phyloP scores from a whole-genome alignment of 2,329 filamentous ascomycete species.

The Penicillium sp. region DNA sequence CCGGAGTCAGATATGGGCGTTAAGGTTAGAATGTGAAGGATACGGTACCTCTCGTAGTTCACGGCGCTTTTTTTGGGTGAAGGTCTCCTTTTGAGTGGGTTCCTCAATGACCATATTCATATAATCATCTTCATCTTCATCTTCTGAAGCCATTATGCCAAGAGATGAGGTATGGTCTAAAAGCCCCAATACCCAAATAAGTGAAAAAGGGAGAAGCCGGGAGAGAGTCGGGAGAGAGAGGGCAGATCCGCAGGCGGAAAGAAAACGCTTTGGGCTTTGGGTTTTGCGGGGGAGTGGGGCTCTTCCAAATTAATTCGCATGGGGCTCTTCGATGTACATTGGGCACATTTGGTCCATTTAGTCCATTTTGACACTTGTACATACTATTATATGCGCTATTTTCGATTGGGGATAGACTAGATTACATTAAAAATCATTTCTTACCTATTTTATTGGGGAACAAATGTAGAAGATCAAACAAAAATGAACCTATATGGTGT shows the following conservation, averaged over 20 bases:
- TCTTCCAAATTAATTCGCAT: neutral
- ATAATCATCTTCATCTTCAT: conserved; percentile 93
- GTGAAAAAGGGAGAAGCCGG: neutral
- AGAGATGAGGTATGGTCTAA: neutral
- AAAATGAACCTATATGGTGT: neutral
- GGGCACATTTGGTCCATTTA: too few species aligned
- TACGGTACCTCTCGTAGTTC: conserved; percentile 51
- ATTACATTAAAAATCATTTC: neutral
- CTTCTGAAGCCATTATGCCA: conserved; percentile 33
- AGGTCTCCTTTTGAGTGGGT: conserved; percentile 59
- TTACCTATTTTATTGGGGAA: neutral
- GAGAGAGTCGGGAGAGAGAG: neutral
- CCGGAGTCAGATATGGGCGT: conserved; percentile 43
- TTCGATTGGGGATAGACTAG: too few species aligned
- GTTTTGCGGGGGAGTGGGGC: conserved; percentile 17
- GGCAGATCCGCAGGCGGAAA: conserved; percentile 1
- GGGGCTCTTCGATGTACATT: neutral
- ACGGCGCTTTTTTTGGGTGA: conserved; percentile 59
- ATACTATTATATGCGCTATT: neutral
- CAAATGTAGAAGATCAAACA: neutral
- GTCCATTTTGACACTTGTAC: neutral
- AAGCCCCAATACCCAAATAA: neutral
- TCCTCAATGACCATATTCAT: conserved; percentile 93
- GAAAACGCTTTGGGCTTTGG: conserved; percentile 1
- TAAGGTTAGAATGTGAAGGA: conserved; percentile 5